Base-by-base conservation (phyloP, 2,329 filamentous ascomycete genomes). In the Aspergillus persii region DNA sequence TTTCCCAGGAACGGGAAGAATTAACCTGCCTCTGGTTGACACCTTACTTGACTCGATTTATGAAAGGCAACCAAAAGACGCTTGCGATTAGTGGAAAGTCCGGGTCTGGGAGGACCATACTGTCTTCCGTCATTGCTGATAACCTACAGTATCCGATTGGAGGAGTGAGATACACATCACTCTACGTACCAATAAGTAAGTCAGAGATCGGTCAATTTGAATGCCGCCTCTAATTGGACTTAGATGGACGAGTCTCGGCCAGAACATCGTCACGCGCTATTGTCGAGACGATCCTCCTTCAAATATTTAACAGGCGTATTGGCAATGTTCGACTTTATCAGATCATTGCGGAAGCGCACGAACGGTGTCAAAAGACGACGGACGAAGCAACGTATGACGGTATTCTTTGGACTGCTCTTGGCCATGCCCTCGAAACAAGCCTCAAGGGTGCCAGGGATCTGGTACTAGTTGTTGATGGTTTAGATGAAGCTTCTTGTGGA, bases 21-120 rank as follows among this genome's bases (percentile, higher is more conserved):
- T 79, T 79, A 60, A 85, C 82, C 23, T 84, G 82, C 59, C 72
- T 83, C 41, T 85, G 83, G 83, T 78, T 84, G 61, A 74, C 78
- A 27, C 77, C 80, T 41, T 74, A 80, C 33, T 68, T 84, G 26
- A 73, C 74, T n/a, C 76, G 76, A 8, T 85, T 85, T 59, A 62
- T 80, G 36, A 79, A 81, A 53, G 77, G 78, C 47, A 66, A 75
- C 0, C 71, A 81, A 31, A 73, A 75, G 12, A 72, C 77, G 2
- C 68, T 85, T 33, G 64, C 79, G 26, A 74, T 85, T 46, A 79
- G 75, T 27, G 75, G 75, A 23, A 68, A 71, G 50, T 64, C 74
- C 8, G 76, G 75, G 5, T 75, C 74, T 3, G 76, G 76, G 31
- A 78, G 77, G 65, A 73, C 73, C 2, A 69, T 77, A 2, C 54